Conservation (phyloP, 345 rosid species). For the Euphorbia peplus region DNA sequence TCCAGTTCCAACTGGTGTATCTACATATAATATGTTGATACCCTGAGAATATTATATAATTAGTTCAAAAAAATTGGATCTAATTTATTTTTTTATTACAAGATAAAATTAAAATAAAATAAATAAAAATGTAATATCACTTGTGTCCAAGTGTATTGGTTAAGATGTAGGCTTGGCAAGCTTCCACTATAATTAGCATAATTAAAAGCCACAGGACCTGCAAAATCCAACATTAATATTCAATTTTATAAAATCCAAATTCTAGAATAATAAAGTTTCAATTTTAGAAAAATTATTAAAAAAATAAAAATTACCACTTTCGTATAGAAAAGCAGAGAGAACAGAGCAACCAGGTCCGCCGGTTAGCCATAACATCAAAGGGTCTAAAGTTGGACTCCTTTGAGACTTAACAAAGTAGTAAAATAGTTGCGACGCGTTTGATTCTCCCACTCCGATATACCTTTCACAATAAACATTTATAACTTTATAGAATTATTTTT, state of each 20-base stretch:
- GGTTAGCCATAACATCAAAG: slow-evolving; percentile 14
- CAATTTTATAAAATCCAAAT: no score
- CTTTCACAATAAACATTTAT: no score
- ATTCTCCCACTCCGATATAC: slow-evolving; percentile 9
- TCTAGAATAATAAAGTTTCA: no score
- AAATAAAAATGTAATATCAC: slow-evolving; percentile 4
- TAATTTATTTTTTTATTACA: no score
- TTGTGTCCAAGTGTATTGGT: slow-evolving; percentile 13
- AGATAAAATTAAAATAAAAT: no score
- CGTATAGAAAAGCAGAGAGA: slow-evolving; percentile 14
- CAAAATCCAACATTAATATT: background rate
- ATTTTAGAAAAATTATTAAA: background rate
- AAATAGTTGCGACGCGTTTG: slow-evolving; percentile 7
- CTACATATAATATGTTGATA: slow-evolving; percentile 29
- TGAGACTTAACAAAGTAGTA: slow-evolving; percentile 15
- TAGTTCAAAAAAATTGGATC: no score
- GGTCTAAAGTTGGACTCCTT: slow-evolving; percentile 5
- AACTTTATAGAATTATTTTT: no score
- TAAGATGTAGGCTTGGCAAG: slow-evolving; percentile 1
- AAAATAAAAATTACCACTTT: background rate
- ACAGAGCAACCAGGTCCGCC: slow-evolving; percentile 18
- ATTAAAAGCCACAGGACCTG: slow-evolving; percentile 10
- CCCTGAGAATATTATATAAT: slow-evolving; percentile 21
- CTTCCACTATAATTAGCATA: slow-evolving; percentile 10
- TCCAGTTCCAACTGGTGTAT: slow-evolving; percentile 35